Percentiles rank a stretch among this genome's conserved stretches.
These are phyloP conservation scores for Quercus aquifolioides DNA, from an alignment of 306 rosid genomes.

Conservation along the genomic window DNA sequence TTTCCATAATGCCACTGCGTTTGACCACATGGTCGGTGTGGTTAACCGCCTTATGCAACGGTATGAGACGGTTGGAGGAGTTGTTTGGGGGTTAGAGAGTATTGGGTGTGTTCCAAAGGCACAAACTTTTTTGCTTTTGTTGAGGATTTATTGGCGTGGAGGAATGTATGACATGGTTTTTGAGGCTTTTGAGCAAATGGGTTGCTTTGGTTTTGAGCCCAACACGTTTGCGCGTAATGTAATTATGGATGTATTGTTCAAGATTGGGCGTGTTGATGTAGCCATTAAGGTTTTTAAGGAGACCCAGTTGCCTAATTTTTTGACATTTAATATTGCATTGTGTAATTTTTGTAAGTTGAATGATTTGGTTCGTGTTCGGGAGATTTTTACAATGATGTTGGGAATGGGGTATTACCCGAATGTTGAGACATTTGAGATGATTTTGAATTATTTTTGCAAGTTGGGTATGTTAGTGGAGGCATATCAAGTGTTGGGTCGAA, in stretches of 20 bases:
- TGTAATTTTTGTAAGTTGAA: conserved; percentile 38
- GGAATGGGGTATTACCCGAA: conserved; percentile 40
- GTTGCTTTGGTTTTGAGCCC: conserved; percentile 31
- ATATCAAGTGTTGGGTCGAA: conserved; percentile 52
- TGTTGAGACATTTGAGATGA: conserved; percentile 33
- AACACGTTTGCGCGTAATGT: conserved; percentile 56
- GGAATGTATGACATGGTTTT: conserved; percentile 41
- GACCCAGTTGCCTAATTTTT: conserved; percentile 41
- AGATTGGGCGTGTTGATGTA: conserved; percentile 23
- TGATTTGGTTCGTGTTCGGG: conserved; percentile 19
- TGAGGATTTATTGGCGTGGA: conserved; percentile 55
- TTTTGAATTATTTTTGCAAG: conserved; percentile 54
- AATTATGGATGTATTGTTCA: conserved; percentile 51
- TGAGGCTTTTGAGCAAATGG: conserved; percentile 43
- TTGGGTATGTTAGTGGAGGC: conserved; percentile 37
- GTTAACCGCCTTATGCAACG: conserved; percentile 34
- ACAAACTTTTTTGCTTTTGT: conserved; percentile 39
- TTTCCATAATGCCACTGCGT: conserved; percentile 18
- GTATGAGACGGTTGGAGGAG: conserved; percentile 32
- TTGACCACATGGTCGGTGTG: conserved; percentile 39
- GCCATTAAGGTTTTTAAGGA: conserved; percentile 38
- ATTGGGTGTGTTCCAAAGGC: conserved; percentile 49
- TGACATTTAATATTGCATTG: conserved; percentile 48
- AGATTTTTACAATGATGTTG: conserved; percentile 42
- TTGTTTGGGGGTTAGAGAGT: conserved; percentile 34